Conservation (phyloP, 306 rosid species). For the Pterocarpus macrocarpus region DNA sequence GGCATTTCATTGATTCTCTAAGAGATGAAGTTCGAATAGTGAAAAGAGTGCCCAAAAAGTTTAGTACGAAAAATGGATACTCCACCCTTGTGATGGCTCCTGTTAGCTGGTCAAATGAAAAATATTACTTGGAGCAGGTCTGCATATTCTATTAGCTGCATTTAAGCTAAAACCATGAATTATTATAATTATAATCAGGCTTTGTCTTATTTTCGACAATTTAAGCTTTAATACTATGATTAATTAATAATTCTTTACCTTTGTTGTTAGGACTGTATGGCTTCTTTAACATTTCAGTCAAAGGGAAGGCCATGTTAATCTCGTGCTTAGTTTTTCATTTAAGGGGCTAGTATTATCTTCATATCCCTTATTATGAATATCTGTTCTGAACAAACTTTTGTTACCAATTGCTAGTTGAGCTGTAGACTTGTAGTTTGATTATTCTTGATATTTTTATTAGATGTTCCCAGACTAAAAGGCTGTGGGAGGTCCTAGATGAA, state of each 20-base stretch:
- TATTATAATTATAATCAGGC: neutral
- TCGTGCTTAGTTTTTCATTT: constrained; percentile 25
- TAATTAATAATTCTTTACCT: constrained; percentile 21
- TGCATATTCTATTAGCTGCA: constrained; percentile 41
- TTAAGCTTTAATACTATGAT: constrained; percentile 24
- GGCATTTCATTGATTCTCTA: constrained; percentile 85
- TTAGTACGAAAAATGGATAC: constrained; percentile 67
- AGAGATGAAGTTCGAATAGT: constrained; percentile 93
- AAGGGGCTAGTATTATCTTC: constrained; percentile 1
- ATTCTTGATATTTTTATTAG: neutral
- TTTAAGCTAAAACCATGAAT: neutral
- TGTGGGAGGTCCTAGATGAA: neutral
- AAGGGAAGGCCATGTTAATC: constrained; percentile 8
- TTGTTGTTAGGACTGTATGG: neutral
- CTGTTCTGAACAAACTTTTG: constrained; percentile 4
- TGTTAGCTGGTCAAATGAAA: constrained; percentile 96
- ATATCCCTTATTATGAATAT: neutral
- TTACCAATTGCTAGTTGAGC: neutral
- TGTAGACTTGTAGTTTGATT: neutral
- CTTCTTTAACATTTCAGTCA: constrained; percentile 4
- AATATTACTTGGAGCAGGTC: constrained; percentile 91
- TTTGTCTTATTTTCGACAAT: neutral
- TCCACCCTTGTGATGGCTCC: constrained; percentile 83
- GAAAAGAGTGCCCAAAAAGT: constrained; percentile 87
- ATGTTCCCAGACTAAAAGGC: neutral